Conservation (phyloP, 78 protist species). For the Monosiga brevicollis region DNA sequence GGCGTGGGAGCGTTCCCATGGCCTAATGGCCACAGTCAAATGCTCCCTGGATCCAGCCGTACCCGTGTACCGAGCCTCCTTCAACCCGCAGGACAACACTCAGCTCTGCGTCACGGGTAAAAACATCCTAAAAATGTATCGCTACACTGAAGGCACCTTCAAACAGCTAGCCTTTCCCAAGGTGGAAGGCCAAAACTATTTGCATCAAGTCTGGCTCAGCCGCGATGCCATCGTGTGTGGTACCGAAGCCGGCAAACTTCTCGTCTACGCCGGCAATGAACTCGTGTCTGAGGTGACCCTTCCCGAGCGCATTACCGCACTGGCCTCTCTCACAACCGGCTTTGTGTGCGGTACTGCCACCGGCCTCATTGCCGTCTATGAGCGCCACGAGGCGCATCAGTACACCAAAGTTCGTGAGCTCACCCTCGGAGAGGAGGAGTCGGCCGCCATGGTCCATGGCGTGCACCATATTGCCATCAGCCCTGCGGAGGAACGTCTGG, state of each 20-base stretch:
- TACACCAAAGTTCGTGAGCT: no score
- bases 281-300: constrained; percentile 6
- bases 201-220: constrained; percentile 48
- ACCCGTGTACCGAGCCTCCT: constrained; percentile 10
- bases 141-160: constrained; percentile 30
- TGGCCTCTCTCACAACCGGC: constrained; percentile 15
- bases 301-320: background rate
- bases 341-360: constrained; percentile 35
- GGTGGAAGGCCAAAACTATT: constrained; percentile 28
- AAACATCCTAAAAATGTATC: constrained; percentile 22
- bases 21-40: background rate
- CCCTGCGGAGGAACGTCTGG: constrained; percentile 43
- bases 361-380: constrained; percentile 26
- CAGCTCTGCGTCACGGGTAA: constrained; percentile 39
- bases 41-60: background rate
- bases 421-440: background rate
- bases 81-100: constrained; percentile 31
- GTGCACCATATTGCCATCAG: constrained; percentile 2
- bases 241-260: constrained; percentile 42
- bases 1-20: constrained; percentile 41
- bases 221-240: constrained; percentile 33
- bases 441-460: no score
- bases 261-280: constrained; percentile 33
- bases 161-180: constrained; percentile 11
- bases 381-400: constrained; percentile 27